phyloP scores from a whole-genome alignment of 2,329 filamentous ascomycete species.

The Beauveria rudraprayagi region DNA sequence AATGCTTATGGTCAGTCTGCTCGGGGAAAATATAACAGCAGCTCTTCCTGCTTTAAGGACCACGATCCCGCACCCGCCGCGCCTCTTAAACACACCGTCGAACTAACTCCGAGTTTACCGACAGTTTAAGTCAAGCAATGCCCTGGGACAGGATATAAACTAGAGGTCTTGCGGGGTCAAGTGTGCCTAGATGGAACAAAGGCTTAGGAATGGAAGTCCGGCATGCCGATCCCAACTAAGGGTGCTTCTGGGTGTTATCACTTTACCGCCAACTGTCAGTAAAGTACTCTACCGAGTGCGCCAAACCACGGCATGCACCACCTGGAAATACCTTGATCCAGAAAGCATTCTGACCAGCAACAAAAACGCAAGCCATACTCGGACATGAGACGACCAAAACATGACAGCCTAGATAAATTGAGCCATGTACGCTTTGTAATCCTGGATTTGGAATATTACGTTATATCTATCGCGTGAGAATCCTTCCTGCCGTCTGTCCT shows the following conservation, averaged over 20 bases:
- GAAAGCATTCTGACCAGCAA: neutral
- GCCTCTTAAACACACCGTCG: neutral
- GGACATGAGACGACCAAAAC: neutral
- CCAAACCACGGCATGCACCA: neutral
- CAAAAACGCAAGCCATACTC: neutral
- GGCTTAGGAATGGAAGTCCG: neutral
- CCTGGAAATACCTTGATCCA: neutral
- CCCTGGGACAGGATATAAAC: neutral
- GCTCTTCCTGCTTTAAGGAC: neutral
- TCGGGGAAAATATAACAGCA: neutral
- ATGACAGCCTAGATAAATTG: neutral
- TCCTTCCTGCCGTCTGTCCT: too few species aligned
- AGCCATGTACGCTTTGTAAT: neutral
- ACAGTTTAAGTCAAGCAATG: neutral
- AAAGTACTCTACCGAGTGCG: neutral
- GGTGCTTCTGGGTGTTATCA: neutral
- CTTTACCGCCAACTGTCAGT: neutral
- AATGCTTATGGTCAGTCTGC: neutral
- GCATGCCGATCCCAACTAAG: neutral
- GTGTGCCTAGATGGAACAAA: neutral
- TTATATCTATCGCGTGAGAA: too few species aligned
- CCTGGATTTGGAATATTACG: too few species aligned
- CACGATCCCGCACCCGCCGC: neutral
- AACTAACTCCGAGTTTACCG: neutral
- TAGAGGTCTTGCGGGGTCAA: neutral